These are phyloP conservation scores for Colletotrichum melonis DNA, from an alignment of 2,329 filamentous ascomycete species.

Conservation along the genomic window DNA sequence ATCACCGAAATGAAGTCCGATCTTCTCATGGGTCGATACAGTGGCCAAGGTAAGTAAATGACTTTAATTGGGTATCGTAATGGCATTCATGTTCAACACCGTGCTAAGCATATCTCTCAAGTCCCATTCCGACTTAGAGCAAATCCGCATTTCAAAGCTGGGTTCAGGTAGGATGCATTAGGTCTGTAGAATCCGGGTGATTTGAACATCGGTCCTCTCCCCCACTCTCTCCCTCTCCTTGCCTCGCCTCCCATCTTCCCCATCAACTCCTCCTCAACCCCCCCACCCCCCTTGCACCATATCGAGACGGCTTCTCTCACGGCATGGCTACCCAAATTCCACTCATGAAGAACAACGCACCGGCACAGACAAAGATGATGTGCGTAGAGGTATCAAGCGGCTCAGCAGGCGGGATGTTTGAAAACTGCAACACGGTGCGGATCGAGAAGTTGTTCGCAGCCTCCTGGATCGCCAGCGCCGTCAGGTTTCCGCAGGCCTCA, in stretches of 20 bases:
- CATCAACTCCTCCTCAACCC: neutral
- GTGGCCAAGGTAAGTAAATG: neutral
- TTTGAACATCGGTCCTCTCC: neutral
- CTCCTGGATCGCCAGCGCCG: slow-evolving; percentile 53
- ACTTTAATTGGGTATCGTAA: slow-evolving; percentile 16
- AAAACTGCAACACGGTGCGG: slow-evolving; percentile 51
- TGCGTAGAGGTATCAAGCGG: slow-evolving; percentile 10
- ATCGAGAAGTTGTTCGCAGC: slow-evolving; percentile 56
- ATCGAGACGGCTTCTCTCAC: neutral
- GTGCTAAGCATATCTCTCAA: slow-evolving; percentile 6
- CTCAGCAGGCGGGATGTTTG: slow-evolving; percentile 36
- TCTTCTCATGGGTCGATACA: no score
- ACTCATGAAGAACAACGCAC: neutral
- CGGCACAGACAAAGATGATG: slow-evolving; percentile 11
- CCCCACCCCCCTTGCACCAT: no score
- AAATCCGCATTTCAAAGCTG: neutral
- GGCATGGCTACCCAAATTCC: slow-evolving; percentile 28
- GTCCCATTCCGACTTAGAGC: neutral
- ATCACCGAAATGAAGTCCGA: no score
- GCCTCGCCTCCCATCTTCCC: no score
- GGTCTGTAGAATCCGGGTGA: slow-evolving; percentile 3
- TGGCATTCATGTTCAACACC: slow-evolving; percentile 20
- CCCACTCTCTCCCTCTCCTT: neutral
- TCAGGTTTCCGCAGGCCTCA: slow-evolving; percentile 57
- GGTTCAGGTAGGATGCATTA: slow-evolving; percentile 13